Evolutionary conservation across 768 basidiomycete genomes (phyloP), one percentile per base, ranked within the genome.

Genomic region (Amanita jacksonii): DNA sequence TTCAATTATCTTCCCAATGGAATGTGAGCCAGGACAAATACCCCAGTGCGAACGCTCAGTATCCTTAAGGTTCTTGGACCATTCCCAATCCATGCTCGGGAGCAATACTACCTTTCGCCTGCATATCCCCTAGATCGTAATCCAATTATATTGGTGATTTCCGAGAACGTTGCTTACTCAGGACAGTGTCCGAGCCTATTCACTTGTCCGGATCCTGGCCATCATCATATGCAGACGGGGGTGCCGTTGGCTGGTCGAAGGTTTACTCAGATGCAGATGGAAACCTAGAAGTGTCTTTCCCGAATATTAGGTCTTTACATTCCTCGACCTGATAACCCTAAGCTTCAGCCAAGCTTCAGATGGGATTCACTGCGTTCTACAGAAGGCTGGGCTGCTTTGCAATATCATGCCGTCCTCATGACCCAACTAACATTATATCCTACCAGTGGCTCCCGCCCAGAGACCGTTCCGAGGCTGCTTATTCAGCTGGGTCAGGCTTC

Each of bases 371-470:
- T 92, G 43, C 79, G 88, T 9, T 66, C 72, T 19, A 79, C 81
- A 2, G 84, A 89, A 60, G 90, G 90, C 9, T 92, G 90, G 90
- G 82, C 88, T 18, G 81, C 76, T 16, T 62, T 92, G 13, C 90
- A 94, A 59, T 85, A 89, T 53, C 79, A 89, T 52, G 70, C 74
- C 6, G 62, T 90, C 23, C 67, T 92, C 13, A 78, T 74, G 27
- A 74, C 83, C 0, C 73, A 70, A 8, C 46, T 92, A 4, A 79
- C 72, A 1, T 48, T 91, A 13, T 61, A 68, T 38, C 77, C 80
- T 8, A 73, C 74, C 12, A 20, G 12, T 30, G 45, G 24, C n/a
- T n/a, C n/a, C n/a, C n/a, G 47, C 53, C 36, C 27, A 20, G 16
- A 6, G 23, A 43, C 5, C 41, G n/a, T 45, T 9, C 79, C 82